Evolutionary conservation across 1,284 basidiomycete genomes (phyloP).

Genomic region (Ustilago sp.): DNA sequence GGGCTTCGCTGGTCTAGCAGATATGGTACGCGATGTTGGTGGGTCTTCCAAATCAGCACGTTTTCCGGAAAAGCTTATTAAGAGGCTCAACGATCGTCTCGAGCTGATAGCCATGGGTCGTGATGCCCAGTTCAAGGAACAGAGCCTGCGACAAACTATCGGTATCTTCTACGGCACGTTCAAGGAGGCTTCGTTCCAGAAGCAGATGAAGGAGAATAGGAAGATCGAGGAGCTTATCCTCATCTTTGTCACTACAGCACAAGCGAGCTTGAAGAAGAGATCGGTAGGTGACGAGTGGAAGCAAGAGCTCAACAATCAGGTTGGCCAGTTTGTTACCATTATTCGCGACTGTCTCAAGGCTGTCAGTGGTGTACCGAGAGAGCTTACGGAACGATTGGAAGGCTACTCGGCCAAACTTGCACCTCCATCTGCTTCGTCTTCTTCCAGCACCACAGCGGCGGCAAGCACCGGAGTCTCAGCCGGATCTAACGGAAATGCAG

Average conservation of each 20-base stretch:
- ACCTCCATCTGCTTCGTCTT: conserved; percentile 32
- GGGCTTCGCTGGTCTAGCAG: conserved; percentile 55
- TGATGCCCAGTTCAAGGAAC: conserved; percentile 60
- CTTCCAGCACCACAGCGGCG: conserved; percentile 2
- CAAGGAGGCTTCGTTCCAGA: conserved; percentile 59
- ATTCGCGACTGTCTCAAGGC: conserved; percentile 79
- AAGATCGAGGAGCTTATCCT: conserved; percentile 97
- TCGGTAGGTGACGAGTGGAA: conserved; percentile 83
- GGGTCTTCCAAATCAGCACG: conserved; percentile 50
- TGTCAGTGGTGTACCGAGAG: conserved; percentile 74
- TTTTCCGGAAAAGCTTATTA: conserved; percentile 68
- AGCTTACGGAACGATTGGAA: conserved; percentile 83
- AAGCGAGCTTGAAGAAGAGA: conserved; percentile 76
- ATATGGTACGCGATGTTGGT: conserved; percentile 58
- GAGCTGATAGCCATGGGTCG: conserved; percentile 66
- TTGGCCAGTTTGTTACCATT: conserved; percentile 86
- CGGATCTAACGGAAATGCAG: conserved; percentile 25
- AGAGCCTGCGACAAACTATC: conserved; percentile 61
- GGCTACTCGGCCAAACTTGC: conserved; percentile 82
- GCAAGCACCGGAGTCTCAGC: conserved; percentile 11
- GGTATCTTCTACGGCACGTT: conserved; percentile 67
- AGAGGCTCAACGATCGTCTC: conserved; percentile 61
- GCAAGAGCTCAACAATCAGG: conserved; percentile 87
- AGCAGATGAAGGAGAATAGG: conserved; percentile 86
- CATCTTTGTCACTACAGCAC: conserved; percentile 87